phyloP scores from a whole-genome alignment of 1,284 basidiomycete genomes.

The Heterobasidion occidentale region DNA sequence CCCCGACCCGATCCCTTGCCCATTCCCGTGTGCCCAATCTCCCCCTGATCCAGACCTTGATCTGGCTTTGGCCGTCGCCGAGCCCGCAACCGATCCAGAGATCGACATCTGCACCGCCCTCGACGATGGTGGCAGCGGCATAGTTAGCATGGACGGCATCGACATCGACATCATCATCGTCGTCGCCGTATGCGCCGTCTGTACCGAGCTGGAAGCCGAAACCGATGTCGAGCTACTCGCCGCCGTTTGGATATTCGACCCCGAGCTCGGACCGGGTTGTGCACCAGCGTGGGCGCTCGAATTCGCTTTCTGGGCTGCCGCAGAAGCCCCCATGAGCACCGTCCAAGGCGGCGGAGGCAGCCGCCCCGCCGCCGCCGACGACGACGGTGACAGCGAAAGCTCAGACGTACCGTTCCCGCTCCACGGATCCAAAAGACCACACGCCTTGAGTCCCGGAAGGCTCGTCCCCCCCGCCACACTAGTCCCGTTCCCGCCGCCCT shows the following conservation, averaged over 20 bases:
- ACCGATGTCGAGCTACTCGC: neutral
- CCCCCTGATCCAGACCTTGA: neutral
- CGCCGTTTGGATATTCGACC: too few relatives aligned
- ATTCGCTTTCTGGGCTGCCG: neutral
- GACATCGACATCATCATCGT: neutral
- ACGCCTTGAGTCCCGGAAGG: slow-evolving; percentile 65
- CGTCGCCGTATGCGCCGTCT: slow-evolving; percentile 3
- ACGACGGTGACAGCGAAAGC: slow-evolving; percentile 8
- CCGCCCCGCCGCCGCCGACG: slow-evolving; percentile 7
- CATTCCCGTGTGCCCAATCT: neutral
- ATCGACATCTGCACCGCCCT: too few relatives aligned
- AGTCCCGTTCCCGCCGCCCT: neutral
- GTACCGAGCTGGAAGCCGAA: slow-evolving; percentile 2
- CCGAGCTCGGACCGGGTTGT: too few relatives aligned
- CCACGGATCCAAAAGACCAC: slow-evolving; percentile 55
- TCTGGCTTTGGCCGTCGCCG: slow-evolving; percentile 1
- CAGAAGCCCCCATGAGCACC: neutral
- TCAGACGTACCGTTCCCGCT: slow-evolving; percentile 12
- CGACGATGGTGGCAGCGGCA: too few relatives aligned
- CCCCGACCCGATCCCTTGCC: neutral
- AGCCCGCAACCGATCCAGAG: too few relatives aligned
- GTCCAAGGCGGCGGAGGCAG: slow-evolving; percentile 10
- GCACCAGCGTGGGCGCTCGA: neutral
- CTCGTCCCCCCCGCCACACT: slow-evolving; percentile 25
- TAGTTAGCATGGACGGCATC: too few relatives aligned